Conservation (phyloP, 306 rosid species). For the Fragaria nilgerrensis region DNA sequence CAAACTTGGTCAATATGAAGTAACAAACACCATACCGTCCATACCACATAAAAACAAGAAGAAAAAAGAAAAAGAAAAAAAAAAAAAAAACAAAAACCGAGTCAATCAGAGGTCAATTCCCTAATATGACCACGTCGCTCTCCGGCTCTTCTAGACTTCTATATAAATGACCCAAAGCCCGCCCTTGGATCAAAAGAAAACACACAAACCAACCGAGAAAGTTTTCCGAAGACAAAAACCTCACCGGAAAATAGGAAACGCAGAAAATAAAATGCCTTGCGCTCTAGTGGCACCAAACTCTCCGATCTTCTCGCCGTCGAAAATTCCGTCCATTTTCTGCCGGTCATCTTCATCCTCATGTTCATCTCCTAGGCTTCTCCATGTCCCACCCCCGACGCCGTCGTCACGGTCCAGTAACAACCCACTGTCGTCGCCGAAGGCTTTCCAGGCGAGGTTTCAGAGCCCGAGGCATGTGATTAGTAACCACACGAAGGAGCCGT, state of each 20-base stretch:
- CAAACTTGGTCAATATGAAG: neutral
- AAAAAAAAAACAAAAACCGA: neutral
- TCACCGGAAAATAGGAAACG: neutral
- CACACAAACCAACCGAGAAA: neutral
- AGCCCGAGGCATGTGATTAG: constrained; percentile 2
- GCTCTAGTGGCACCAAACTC: constrained; percentile 37
- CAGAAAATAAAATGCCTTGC: constrained; percentile 30
- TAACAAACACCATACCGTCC: neutral
- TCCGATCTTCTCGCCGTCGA: constrained; percentile 44
- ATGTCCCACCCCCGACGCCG: constrained; percentile 24
- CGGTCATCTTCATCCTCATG: constrained; percentile 31
- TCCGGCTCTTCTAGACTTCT: neutral
- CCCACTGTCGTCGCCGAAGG: neutral
- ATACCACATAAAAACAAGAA: neutral
- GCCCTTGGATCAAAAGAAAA: neutral
- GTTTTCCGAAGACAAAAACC: neutral
- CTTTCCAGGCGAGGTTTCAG: constrained; percentile 19
- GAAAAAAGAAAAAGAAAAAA: too few species aligned
- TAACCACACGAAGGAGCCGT: constrained; percentile 3
- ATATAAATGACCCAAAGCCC: neutral
- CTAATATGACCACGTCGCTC: constrained; percentile 4
- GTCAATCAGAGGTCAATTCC: neutral
- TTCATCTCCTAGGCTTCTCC: constrained; percentile 34
- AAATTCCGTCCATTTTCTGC: constrained; percentile 28
- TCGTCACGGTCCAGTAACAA: constrained; percentile 4